Evolutionary conservation across 768 basidiomycete genomes (phyloP).

Genomic region (Lentinula raphanica): DNA sequence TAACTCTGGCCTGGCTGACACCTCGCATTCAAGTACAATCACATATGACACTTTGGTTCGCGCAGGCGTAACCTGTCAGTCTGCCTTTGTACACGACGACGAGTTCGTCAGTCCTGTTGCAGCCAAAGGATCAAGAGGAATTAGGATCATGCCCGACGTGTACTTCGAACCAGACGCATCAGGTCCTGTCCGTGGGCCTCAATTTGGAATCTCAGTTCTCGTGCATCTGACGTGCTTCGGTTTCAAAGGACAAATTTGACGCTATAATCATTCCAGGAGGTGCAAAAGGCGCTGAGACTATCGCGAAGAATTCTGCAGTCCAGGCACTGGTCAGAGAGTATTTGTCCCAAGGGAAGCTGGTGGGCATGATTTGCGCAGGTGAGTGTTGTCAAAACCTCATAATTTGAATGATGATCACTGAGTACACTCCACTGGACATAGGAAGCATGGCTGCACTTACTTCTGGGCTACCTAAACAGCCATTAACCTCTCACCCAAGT

Average conservation of each 20-base stretch:
- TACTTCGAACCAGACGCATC: constrained; percentile 41
- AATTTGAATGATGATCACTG: neutral
- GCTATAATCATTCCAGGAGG: constrained; percentile 75
- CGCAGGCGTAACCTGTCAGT: constrained; percentile 60
- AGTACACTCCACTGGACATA: constrained; percentile 18
- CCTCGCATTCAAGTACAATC: constrained; percentile 50
- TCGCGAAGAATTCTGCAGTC: constrained; percentile 53
- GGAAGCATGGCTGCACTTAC: constrained; percentile 68
- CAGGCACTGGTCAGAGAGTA: constrained; percentile 60
- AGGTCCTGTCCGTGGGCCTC: constrained; percentile 34
- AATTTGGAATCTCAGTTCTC: neutral
- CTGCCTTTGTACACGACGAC: constrained; percentile 50
- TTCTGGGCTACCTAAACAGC: constrained; percentile 54
- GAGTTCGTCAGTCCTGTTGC: constrained; percentile 16
- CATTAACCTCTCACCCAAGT: constrained; percentile 75
- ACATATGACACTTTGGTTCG: constrained; percentile 79
- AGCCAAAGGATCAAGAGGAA: constrained; percentile 65
- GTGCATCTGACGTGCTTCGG: neutral
- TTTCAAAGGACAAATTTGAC: constrained; percentile 55
- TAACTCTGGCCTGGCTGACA: neutral
- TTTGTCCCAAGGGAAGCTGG: constrained; percentile 46
- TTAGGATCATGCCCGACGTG: constrained; percentile 65
- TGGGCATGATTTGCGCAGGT: constrained; percentile 89
- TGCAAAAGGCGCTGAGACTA: constrained; percentile 69
- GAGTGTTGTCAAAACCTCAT: constrained; percentile 10